phyloP scores from a whole-genome alignment of 352 stramenopile genomes.

The Peronosclerospora sorghi region DNA sequence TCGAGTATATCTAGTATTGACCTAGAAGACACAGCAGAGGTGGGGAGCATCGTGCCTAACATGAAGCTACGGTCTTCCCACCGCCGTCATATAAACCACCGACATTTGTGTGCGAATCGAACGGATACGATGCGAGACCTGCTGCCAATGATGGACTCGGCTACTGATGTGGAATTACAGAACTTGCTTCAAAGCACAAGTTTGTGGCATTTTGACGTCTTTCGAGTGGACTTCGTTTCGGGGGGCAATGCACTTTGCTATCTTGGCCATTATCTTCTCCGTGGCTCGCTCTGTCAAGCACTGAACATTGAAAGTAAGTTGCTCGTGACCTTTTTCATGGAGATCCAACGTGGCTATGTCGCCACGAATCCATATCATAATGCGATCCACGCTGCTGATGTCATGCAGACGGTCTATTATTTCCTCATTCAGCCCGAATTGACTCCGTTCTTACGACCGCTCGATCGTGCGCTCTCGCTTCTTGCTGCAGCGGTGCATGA shows the following conservation, averaged over 20 bases:
- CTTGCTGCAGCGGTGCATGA: slow-evolving; percentile 81
- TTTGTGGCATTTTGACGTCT: slow-evolving; percentile 74
- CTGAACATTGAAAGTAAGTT: slow-evolving; percentile 51
- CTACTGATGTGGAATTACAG: slow-evolving; percentile 58
- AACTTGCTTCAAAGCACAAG: slow-evolving; percentile 40
- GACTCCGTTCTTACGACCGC: slow-evolving; percentile 53
- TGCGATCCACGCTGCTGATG: slow-evolving; percentile 80
- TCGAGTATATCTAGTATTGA: slow-evolving; percentile 14
- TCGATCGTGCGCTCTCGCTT: slow-evolving; percentile 64
- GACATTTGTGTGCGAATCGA: slow-evolving; percentile 13
- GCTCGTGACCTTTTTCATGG: slow-evolving; percentile 64
- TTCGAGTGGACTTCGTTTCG: slow-evolving; percentile 55
- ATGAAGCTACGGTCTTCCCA: slow-evolving; percentile 3
- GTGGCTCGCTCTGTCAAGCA: slow-evolving; percentile 43
- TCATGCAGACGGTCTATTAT: slow-evolving; percentile 84
- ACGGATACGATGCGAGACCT: slow-evolving; percentile 57
- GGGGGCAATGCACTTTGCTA: slow-evolving; percentile 63
- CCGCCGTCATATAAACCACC: slow-evolving; percentile 12
- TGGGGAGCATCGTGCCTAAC: background rate
- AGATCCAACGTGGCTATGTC: slow-evolving; percentile 79
- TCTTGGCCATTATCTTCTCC: slow-evolving; percentile 66
- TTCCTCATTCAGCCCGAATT: slow-evolving; percentile 74
- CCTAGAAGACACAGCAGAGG: slow-evolving; percentile 2
- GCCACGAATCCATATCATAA: slow-evolving; percentile 85
- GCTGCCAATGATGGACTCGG: slow-evolving; percentile 41